phyloP scores from a whole-genome alignment of 2,329 filamentous ascomycete species.

The Aureobasidium sp. region DNA sequence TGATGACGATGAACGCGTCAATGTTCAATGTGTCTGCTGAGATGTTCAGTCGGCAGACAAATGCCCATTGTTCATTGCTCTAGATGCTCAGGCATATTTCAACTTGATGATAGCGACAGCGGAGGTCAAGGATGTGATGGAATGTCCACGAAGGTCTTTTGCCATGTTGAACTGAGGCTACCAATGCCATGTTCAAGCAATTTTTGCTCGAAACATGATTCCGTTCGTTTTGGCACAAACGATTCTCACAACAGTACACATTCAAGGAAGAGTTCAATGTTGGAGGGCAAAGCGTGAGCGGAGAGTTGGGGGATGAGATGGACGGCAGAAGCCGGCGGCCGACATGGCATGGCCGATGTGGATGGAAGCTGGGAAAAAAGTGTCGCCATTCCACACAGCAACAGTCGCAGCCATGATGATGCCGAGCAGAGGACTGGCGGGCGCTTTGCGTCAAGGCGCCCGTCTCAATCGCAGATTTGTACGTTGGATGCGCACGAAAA shows the following conservation, averaged over 20 bases:
- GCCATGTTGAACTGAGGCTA: no score
- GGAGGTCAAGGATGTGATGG: no score
- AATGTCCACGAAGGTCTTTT: no score
- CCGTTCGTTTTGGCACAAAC: no score
- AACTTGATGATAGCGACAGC: no score
- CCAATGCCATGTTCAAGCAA: no score
- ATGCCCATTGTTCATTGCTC: no score
- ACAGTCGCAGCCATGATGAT: conserved; percentile 16
- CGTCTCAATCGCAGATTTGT: conserved; percentile 16
- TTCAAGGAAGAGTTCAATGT: no score
- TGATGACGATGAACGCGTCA: not conserved
- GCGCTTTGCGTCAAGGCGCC: conserved; percentile 11
- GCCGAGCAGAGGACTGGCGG: conserved; percentile 16
- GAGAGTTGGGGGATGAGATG: not conserved
- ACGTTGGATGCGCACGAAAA: not conserved
- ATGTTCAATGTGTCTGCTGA: not conserved
- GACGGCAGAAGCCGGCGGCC: conserved; percentile 2
- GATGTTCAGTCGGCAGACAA: no score
- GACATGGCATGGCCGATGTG: not conserved
- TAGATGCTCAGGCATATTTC: no score
- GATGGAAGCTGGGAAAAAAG: conserved; percentile 2
- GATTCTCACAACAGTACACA: no score
- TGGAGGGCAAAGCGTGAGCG: not conserved
- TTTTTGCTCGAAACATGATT: no score
- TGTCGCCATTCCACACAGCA: not conserved